phyloP scores from a whole-genome alignment of 1,284 basidiomycete species.

The Cryptococcus sp. region DNA sequence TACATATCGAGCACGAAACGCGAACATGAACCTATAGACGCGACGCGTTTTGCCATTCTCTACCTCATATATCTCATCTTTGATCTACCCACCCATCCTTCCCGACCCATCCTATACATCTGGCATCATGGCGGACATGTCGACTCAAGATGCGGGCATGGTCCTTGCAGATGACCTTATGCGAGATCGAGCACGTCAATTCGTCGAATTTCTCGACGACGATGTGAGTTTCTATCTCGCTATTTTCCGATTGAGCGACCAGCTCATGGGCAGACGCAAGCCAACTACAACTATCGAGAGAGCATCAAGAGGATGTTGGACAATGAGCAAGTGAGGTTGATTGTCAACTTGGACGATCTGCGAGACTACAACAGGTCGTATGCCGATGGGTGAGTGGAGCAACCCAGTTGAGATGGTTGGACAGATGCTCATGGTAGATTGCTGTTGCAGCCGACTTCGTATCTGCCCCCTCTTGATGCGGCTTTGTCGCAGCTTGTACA shows the following conservation, averaged over 20 bases:
- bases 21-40: too few relatives aligned
- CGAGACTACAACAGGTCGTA: conserved; percentile 85
- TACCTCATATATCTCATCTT: background rate
- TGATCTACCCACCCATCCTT: background rate
- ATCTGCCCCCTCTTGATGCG: conserved; percentile 84
- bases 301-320: conserved; percentile 81
- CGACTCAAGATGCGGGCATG: conserved; percentile 34
- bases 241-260: background rate
- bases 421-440: conserved; percentile 52
- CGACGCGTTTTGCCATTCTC: background rate
- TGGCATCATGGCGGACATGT: conserved; percentile 31
- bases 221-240: conserved; percentile 52
- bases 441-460: conserved; percentile 81
- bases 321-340: conserved; percentile 76
- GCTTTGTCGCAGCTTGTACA: conserved; percentile 73
- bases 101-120: background rate
- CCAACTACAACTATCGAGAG: conserved; percentile 69
- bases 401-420: too few relatives aligned
- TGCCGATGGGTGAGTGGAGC: conserved; percentile 47
- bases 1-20: too few relatives aligned
- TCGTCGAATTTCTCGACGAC: conserved; percentile 81
- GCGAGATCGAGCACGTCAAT: conserved; percentile 67
- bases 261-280: conserved; percentile 26
- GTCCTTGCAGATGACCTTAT: conserved; percentile 60
- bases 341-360: conserved; percentile 94